Conservation (phyloP, 495 filamentous ascomycete species). For the Aspergillus nanangensis region DNA sequence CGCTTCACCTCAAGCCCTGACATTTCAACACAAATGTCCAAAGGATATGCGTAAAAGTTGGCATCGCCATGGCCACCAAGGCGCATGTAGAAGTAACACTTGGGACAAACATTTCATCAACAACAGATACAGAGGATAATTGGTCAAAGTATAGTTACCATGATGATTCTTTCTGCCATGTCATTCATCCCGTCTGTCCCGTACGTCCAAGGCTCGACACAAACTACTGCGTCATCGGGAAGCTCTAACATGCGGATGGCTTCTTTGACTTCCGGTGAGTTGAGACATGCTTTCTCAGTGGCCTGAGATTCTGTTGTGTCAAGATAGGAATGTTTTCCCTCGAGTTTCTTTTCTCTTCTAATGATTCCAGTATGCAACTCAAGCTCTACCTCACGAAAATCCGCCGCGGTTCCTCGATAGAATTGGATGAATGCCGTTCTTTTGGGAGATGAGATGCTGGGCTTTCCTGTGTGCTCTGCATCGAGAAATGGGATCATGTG, state of each 20-base stretch:
- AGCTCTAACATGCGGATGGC: slow-evolving; percentile 12
- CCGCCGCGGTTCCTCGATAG: background rate
- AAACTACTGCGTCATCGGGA: slow-evolving; percentile 5
- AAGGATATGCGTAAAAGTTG: slow-evolving; percentile 76
- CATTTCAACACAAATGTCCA: slow-evolving; percentile 64
- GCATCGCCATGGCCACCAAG: slow-evolving; percentile 20
- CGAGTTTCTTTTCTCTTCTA: slow-evolving; percentile 6
- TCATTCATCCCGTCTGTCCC: slow-evolving; percentile 30
- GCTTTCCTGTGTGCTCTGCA: background rate
- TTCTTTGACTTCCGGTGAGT: slow-evolving; percentile 8
- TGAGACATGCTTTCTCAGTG: slow-evolving; percentile 12
- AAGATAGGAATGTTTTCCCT: slow-evolving; percentile 18
- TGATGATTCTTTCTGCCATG: slow-evolving; percentile 20
- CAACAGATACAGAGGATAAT: background rate
- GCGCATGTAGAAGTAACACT: slow-evolving; percentile 33
- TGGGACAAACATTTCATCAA: background rate
- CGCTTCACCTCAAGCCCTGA: slow-evolving; percentile 53
- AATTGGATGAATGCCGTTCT: background rate
- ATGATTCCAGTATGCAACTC: background rate
- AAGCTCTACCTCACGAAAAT: background rate
- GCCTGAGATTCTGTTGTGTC: slow-evolving; percentile 17
- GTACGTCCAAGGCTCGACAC: slow-evolving; percentile 16
- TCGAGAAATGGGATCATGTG: background rate
- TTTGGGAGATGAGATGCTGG: background rate
- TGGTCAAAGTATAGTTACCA: slow-evolving; percentile 11